These are phyloP conservation scores for Aspergillus sclerotiicarbonarius DNA, from an alignment of 495 filamentous ascomycete species.

Conservation along the genomic window DNA sequence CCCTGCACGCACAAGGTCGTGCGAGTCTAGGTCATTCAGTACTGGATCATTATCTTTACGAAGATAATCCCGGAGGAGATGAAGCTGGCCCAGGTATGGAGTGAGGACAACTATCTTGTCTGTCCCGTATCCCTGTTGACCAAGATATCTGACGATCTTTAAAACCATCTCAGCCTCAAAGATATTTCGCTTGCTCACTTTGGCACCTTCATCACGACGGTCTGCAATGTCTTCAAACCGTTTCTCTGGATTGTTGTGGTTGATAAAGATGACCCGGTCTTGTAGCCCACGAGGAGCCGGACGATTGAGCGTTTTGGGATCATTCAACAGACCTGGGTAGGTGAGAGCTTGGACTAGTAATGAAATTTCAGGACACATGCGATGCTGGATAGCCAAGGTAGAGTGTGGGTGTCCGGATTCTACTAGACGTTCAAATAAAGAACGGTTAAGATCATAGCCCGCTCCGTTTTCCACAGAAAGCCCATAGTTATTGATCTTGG, in stretches of 20 bases:
- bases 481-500: slow-evolving; percentile 63
- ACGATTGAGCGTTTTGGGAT: slow-evolving; percentile 46
- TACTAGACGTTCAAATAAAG: slow-evolving; percentile 71
- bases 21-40: slow-evolving; percentile 70
- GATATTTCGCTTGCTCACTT: slow-evolving; percentile 57
- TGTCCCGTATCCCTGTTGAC: slow-evolving; percentile 71
- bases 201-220: slow-evolving; percentile 47
- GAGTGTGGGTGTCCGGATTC: slow-evolving; percentile 51
- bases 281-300: slow-evolving; percentile 56
- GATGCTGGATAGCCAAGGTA: slow-evolving; percentile 61
- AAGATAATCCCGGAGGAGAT: slow-evolving; percentile 53
- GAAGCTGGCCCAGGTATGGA: slow-evolving; percentile 71
- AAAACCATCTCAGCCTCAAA: slow-evolving; percentile 70
- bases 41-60: slow-evolving; percentile 57
- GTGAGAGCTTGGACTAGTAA: slow-evolving; percentile 55
- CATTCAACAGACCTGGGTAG: slow-evolving; percentile 65
- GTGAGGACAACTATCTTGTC: slow-evolving; percentile 69
- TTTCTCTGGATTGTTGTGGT: slow-evolving; percentile 57
- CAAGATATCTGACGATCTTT: slow-evolving; percentile 67
- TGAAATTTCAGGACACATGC: slow-evolving; percentile 73
- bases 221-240: slow-evolving; percentile 41
- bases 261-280: slow-evolving; percentile 62
- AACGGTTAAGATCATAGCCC: slow-evolving; percentile 68
- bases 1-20: slow-evolving; percentile 65
- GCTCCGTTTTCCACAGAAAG: slow-evolving; percentile 66